A percentile compares a stretch with the other conserved stretches of the same genome.
phyloP scores from a whole-genome alignment of 2,329 filamentous ascomycete genomes.

The Epichloe amarillans region DNA sequence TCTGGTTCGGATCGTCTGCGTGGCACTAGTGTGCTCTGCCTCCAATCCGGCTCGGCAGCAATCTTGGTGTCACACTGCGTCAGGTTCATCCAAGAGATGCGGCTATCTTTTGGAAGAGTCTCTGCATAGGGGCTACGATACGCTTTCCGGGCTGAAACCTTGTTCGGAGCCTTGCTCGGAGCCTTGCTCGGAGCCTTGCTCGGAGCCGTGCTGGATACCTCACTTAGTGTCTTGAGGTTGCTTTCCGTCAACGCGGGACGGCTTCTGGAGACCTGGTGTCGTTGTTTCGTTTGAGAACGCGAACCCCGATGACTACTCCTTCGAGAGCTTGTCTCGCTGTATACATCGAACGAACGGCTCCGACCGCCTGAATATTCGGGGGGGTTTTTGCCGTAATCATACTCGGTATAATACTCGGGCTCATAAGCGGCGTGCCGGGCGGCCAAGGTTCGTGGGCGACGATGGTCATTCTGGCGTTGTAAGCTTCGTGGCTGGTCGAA shows the following conservation, averaged over 20 bases:
- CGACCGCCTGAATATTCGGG: constrained; percentile 22
- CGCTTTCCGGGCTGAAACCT: constrained; percentile 9
- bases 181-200: constrained; percentile 30
- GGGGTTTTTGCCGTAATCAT: constrained; percentile 13
- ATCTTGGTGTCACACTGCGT: constrained; percentile 16
- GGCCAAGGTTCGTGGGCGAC: constrained; percentile 1
- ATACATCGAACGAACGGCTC: constrained; percentile 15
- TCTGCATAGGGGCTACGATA: constrained; percentile 25
- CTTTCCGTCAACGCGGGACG: constrained; percentile 33
- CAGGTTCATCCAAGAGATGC: constrained; percentile 22
- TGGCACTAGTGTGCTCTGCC: constrained; percentile 15
- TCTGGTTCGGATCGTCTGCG: constrained; percentile 27
- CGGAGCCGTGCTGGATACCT: constrained; percentile 35
- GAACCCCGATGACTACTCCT: constrained; percentile 28
- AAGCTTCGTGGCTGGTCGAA: constrained; percentile 24
- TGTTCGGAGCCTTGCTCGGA: constrained; percentile 28
- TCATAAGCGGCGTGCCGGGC: constrained; percentile 1
- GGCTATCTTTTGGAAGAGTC: constrained; percentile 28
- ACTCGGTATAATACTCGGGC: constrained; percentile 18
- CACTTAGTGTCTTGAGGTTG: constrained; percentile 40
- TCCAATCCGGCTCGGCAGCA: constrained; percentile 6
- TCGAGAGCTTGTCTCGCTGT: constrained; percentile 28
- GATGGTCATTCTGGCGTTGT: constrained; percentile 3
- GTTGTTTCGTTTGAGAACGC: constrained; percentile 18
- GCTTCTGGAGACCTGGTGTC: constrained; percentile 17